phyloP scores from a whole-genome alignment of 768 basidiomycete genomes.

The Rhizopogon roseolus region DNA sequence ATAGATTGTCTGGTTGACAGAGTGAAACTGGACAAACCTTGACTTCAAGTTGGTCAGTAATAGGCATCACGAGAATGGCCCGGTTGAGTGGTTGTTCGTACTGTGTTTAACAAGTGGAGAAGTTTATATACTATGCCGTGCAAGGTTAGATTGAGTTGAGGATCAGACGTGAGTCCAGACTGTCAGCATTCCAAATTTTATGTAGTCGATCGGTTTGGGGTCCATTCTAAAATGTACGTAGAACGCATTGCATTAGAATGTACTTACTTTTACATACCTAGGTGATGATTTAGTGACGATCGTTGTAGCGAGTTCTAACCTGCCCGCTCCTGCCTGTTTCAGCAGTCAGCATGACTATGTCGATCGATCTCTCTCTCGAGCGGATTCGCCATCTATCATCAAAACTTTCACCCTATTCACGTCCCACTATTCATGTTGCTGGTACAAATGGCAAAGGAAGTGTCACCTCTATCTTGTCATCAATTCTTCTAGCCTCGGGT shows the following conservation, averaged over 20 bases:
- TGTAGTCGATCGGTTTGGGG: too few species aligned
- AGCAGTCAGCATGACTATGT: slow-evolving; percentile 31
- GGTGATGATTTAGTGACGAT: too few species aligned
- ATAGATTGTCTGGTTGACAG: background rate
- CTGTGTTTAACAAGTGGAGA: too few species aligned
- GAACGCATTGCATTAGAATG: too few species aligned
- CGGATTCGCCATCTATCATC: slow-evolving; percentile 50
- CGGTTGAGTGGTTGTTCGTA: background rate
- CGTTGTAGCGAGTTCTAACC: too few species aligned
- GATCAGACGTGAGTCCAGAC: too few species aligned
- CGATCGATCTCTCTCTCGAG: slow-evolving; percentile 65
- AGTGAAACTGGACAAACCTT: slow-evolving; percentile 6
- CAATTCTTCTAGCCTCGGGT: slow-evolving; percentile 56
- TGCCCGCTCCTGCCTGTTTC: too few species aligned
- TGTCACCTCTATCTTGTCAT: slow-evolving; percentile 77
- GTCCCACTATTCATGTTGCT: slow-evolving; percentile 86
- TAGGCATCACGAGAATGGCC: slow-evolving; percentile 9
- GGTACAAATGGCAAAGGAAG: slow-evolving; percentile 99
- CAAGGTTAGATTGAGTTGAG: too few species aligned
- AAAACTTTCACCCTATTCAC: slow-evolving; percentile 54
- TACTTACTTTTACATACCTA: too few species aligned
- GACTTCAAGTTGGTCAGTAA: slow-evolving; percentile 7
- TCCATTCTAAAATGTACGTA: too few species aligned
- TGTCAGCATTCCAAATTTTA: too few species aligned
- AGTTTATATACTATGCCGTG: background rate